phyloP scores from a whole-genome alignment of 306 rosid genomes.

The Rosa multiflora region DNA sequence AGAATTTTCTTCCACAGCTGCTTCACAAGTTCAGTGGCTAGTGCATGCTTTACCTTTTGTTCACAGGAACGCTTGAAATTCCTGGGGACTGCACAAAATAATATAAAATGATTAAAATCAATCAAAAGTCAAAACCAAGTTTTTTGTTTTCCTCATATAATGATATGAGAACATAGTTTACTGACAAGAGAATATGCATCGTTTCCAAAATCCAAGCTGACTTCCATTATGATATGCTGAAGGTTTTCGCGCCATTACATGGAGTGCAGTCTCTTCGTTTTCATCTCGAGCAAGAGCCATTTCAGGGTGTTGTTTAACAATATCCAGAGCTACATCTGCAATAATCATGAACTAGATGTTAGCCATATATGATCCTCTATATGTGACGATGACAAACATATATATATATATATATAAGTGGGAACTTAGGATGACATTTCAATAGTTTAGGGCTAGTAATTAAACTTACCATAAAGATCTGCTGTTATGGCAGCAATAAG shows the following conservation, averaged over 20 bases:
- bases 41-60: not conserved
- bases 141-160: not conserved
- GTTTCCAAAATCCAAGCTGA: not conserved
- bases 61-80: not conserved
- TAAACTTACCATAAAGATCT: not conserved
- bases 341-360: not conserved
- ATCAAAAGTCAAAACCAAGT: not conserved
- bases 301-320: not conserved
- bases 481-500: not conserved
- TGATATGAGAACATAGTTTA: not conserved
- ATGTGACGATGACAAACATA: no score
- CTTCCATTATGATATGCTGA: not conserved
- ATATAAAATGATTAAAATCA: not conserved
- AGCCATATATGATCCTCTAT: no score
- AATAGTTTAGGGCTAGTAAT: not conserved
- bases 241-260: conserved; percentile 7
- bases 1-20: not conserved
- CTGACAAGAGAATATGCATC: not conserved
- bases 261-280: not conserved
- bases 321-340: not conserved
- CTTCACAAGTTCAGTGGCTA: conserved; percentile 5
- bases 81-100: not conserved
- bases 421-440: no score
- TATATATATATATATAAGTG: no score
- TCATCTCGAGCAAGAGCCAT: not conserved